Percentiles rank a stretch among this genome's conserved stretches.
Evolutionary conservation across 306 rosid genomes (phyloP).

Genomic region (Biancaea sappan): DNA sequence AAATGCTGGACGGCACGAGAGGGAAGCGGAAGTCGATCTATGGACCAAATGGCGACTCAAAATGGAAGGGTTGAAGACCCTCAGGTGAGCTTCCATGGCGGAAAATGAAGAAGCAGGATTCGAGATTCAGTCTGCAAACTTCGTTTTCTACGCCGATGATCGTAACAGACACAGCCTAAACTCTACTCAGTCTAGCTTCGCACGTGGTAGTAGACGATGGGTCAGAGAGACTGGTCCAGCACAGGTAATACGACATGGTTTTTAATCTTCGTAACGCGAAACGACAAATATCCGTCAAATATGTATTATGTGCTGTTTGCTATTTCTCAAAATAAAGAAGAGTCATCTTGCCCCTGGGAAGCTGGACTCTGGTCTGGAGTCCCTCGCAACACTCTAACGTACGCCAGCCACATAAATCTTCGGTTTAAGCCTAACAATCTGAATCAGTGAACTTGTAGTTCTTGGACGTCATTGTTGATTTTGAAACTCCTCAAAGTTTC

Average conservation of each 20-base stretch:
- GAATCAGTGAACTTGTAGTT: background rate
- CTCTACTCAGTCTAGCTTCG: background rate
- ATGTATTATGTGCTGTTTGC: background rate
- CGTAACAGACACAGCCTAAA: background rate
- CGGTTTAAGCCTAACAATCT: background rate
- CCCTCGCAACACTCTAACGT: conserved; percentile 51
- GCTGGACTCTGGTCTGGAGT: conserved; percentile 36
- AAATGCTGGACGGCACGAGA: background rate
- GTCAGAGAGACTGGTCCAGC: background rate
- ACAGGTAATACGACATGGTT: background rate
- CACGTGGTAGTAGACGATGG: no score
- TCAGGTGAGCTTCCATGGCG: conserved; percentile 62
- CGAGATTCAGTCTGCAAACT: background rate
- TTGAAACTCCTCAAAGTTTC: background rate
- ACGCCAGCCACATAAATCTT: conserved; percentile 46
- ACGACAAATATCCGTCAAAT: background rate
- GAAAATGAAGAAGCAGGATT: background rate
- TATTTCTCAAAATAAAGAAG: background rate
- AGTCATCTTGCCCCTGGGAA: background rate
- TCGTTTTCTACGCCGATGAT: background rate
- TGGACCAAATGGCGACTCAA: conserved; percentile 46
- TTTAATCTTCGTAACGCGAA: background rate
- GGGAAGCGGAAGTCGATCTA: conserved; percentile 34
- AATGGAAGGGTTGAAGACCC: conserved; percentile 44
- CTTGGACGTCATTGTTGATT: conserved; percentile 2